These are phyloP conservation scores for Alternaria sp. DNA, from an alignment of 2,329 filamentous ascomycete genomes.

Conservation along the genomic window DNA sequence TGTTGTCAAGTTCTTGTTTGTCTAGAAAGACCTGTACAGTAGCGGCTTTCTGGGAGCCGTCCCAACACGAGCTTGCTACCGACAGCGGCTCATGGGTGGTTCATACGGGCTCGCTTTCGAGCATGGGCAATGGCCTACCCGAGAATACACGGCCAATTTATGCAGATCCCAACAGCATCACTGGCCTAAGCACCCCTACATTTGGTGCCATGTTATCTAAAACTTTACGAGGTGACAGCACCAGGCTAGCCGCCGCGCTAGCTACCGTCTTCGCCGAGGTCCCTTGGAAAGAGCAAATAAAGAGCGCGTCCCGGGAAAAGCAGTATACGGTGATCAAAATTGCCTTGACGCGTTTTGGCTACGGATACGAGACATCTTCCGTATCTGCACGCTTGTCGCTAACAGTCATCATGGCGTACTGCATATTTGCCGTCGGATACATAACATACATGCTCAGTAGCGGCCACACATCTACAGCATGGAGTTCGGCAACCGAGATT, in stretches of 20 bases:
- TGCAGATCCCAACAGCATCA: background rate
- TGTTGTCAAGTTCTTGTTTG: background rate
- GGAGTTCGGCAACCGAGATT: conserved; percentile 24
- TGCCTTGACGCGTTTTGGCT: background rate
- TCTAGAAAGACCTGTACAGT: background rate
- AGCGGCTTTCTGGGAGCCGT: background rate
- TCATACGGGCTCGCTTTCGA: background rate
- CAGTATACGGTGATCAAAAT: background rate
- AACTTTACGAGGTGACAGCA: background rate
- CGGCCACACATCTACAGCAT: conserved; percentile 24
- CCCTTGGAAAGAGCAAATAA: background rate
- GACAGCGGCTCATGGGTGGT: background rate
- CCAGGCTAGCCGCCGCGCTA: background rate
- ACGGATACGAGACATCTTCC: conserved; percentile 10
- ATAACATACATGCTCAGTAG: conserved; percentile 17
- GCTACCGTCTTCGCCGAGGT: background rate
- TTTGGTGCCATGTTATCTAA: background rate
- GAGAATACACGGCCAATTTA: background rate
- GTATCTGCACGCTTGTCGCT: conserved; percentile 13
- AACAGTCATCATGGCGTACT: conserved; percentile 12
- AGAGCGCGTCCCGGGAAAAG: background rate
- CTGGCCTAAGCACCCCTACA: background rate
- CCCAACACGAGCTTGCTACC: background rate
- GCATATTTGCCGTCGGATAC: conserved; percentile 14
- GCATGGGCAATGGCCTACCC: no score